phyloP scores from a whole-genome alignment of 768 basidiomycete species.

The Kwoniella bestiolae region DNA sequence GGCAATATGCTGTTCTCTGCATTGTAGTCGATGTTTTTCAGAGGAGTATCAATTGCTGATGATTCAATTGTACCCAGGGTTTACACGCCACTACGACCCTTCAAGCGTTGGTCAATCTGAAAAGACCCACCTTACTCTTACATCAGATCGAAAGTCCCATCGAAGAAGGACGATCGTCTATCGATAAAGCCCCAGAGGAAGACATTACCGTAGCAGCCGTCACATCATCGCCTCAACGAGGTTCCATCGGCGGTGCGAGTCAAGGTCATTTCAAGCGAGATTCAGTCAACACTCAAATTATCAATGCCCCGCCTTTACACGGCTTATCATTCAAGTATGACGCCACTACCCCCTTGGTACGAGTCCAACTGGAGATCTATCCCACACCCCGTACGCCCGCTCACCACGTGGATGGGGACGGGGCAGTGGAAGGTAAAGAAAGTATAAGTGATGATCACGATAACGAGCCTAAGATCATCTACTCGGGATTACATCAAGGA shows the following conservation, averaged over 20 bases:
- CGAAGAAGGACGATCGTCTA: conserved; percentile 13
- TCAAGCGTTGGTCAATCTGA: conserved; percentile 92
- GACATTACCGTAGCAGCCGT: conserved; percentile 14
- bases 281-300: conserved; percentile 60
- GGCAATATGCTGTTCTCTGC: too few relatives aligned
- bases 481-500: conserved; percentile 72
- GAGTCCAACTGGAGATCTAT: conserved; percentile 75
- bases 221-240: background rate
- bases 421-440: conserved; percentile 34
- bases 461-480: conserved; percentile 61
- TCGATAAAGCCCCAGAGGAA: conserved; percentile 13
- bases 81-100: conserved; percentile 88
- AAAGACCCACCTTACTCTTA: conserved; percentile 81
- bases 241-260: conserved; percentile 59
- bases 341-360: conserved; percentile 83
- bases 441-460: conserved; percentile 63
- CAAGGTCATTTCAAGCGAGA: conserved; percentile 22
- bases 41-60: background rate
- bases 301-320: conserved; percentile 67
- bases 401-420: background rate
- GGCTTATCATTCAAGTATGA: conserved; percentile 91
- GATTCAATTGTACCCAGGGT: conserved; percentile 63
- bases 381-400: conserved; percentile 61
- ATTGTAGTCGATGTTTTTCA: background rate
- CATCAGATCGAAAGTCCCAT: conserved; percentile 39